Base-by-base conservation (phyloP, 1,139 yeast species). In the Suhomyces yuchorum region DNA sequence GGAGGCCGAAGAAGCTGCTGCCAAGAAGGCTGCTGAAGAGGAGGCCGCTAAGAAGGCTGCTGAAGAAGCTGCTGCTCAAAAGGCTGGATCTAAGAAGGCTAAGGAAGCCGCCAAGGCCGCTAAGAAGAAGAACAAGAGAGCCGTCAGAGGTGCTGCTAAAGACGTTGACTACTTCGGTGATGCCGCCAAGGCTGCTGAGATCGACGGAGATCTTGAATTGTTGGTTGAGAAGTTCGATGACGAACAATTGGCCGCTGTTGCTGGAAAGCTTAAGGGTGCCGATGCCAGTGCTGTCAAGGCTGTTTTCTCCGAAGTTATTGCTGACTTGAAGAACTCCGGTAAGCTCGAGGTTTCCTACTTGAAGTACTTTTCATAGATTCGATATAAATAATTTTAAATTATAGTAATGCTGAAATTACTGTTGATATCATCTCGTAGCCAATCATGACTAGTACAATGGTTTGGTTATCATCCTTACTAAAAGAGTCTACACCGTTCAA, bases 101-200 rank as follows among this genome's bases (percentile, higher is more conserved):
- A 95, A 92, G 79, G 98, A 93, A 78, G 96, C 97, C 62, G 97
- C 97, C 50, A 92, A 91, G 80, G 84, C 83, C 58, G 97, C 98
- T 42, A 90, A 88, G 81, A 93, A 88, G 96, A 93, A 92, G 89
- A 90, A 87, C 79, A 93, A 89, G 91, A 89, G 97, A 81, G 74
- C 88, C 48, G 73, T 93, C 57, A 90, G 98, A 81, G 73, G 75
- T 60, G 77, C 92, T 49, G 89, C 84, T 59, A 91, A 92, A 78
- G 97, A 89, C 37, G 82, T 78, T 60, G 89, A 80, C 54, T 91
- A 89, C 81, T 90, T 91, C 61, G 93, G 95, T 56, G 90, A 85
- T 56, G 85, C 84, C 49, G 80, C 72, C 54, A 81, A 81, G 52
- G 78, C 92, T 47, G 75, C 82, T 48, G 76, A 77, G 50, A 84